Base-by-base conservation (phyloP, 306 rosid species). In the Hylodesmum podocarpum region DNA sequence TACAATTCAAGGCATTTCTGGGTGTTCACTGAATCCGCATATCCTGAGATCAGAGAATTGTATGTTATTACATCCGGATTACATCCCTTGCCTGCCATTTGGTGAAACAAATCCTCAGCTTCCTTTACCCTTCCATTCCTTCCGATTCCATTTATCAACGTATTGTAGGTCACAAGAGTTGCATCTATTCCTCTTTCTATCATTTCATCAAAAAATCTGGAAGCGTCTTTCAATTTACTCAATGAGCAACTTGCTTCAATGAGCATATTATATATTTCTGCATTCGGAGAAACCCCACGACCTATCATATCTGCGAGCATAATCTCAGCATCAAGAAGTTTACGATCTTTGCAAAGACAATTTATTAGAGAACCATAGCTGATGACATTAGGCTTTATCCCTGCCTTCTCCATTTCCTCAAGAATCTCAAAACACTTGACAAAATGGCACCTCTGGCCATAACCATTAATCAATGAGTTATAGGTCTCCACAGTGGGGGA, bases 21-120 rank as follows among this genome's bases (percentile, higher is more conserved):
- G 37, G 80, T 76, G 80, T 89, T 81, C 69, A 84, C 83, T 19
- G 71, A 46, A 61, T 76, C 80, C 4, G 94, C 88, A 83, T 87
- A 87, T 71, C 93, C 97, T 34, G 96, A 78, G 72, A 91, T 91
- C 61, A 93, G 77, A 73, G 97, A 91, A 81, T 91, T 93, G 81
- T 88, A 93, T 69, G 98, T 86, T 72, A 93, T 86, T 28, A 88
- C 93, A 74, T 93, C 91, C 1, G 96, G 93, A 21, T 41, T 85
- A 59, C 65, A 51, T 62, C 96, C 91, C 37, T 71, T 82, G 53
- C 53, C 46, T 40, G 75, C 43, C 81, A 91, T 84, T 71, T 81
- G 80, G 57, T 80, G 81, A 39, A 78, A 72, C 54, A 78, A 63
- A n/a, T 80, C 86, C 81, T 88, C 97, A 58, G 97, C 97, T 81